Conservation (phyloP, 1,284 basidiomycete species). For the Limonomyces culmigenus region DNA sequence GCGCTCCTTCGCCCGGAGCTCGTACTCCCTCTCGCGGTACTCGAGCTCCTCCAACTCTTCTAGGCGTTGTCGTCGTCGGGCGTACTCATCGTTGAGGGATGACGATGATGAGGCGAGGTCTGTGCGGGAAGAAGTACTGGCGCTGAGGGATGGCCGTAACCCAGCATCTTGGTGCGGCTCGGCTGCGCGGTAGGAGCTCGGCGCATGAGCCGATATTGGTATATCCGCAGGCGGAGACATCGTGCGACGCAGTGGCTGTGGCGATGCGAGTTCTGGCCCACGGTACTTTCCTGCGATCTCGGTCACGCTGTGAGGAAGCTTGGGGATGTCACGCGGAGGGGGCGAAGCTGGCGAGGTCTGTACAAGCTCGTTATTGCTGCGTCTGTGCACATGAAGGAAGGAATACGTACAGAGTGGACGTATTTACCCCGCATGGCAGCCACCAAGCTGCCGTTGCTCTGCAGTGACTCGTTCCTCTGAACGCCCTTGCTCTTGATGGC, state of each 20-base stretch:
- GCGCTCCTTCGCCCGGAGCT: slow-evolving; percentile 37
- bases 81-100: slow-evolving; percentile 10
- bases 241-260: too few relatives aligned
- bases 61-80: slow-evolving; percentile 23
- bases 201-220: too few relatives aligned
- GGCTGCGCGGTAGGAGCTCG: too few relatives aligned
- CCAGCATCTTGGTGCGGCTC: too few relatives aligned
- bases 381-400: background rate
- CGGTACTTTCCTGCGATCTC: slow-evolving; percentile 50
- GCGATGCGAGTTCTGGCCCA: too few relatives aligned
- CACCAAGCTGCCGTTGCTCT: slow-evolving; percentile 40
- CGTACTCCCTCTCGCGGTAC: slow-evolving; percentile 32
- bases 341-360: slow-evolving; percentile 36
- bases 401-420: slow-evolving; percentile 28
- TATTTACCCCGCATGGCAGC: slow-evolving; percentile 53
- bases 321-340: slow-evolving; percentile 40
- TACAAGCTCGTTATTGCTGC: slow-evolving; percentile 2
- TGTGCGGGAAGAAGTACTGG: slow-evolving; percentile 2
- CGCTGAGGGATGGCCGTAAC: slow-evolving; percentile 7
- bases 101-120: too few relatives aligned
- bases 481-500: slow-evolving; percentile 6
- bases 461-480: slow-evolving; percentile 17
- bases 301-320: slow-evolving; percentile 43
- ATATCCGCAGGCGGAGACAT: too few relatives aligned
- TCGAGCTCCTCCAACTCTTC: slow-evolving; percentile 35